These are phyloP conservation scores for Russula compacta DNA, from an alignment of 768 basidiomycete genomes.

Conservation along the genomic window DNA sequence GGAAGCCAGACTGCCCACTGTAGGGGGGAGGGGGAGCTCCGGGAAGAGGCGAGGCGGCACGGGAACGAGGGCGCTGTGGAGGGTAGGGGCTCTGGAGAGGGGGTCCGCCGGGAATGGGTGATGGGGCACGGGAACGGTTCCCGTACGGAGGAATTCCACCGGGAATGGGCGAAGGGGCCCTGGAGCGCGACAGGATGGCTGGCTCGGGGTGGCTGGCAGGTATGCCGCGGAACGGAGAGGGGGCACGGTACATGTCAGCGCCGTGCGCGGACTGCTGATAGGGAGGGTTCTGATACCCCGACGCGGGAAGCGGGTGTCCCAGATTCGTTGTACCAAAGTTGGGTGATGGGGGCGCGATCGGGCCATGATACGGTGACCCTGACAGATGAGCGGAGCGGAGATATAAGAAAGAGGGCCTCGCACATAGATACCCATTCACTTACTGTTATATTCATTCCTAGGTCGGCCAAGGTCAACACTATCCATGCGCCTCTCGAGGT, in stretches of 20 bases:
- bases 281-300: neutral
- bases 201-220: constrained; percentile 4
- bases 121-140: constrained; percentile 19
- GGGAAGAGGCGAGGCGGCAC: constrained; percentile 15
- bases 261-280: constrained; percentile 9
- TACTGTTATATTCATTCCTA: constrained; percentile 16
- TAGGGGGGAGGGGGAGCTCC: constrained; percentile 12
- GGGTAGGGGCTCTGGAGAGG: constrained; percentile 3
- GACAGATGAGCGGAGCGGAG: constrained; percentile 16
- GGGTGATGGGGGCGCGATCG: constrained; percentile 17
- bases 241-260: constrained; percentile 13
- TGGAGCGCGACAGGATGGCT: constrained; percentile 29
- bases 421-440: constrained; percentile 12
- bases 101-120: constrained; percentile 7
- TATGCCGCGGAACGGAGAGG: constrained; percentile 38
- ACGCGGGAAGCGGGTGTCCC: constrained; percentile 9
- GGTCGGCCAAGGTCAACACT: constrained; percentile 10
- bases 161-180: constrained; percentile 49
- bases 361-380: constrained; percentile 20
- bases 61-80: constrained; percentile 15
- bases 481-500: constrained; percentile 34
- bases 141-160: constrained; percentile 23
- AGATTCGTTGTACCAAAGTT: neutral
- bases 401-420: constrained; percentile 22
- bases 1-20: constrained; percentile 13